Evolutionary conservation across 2,329 filamentous ascomycete genomes (phyloP), one percentile per base, ranked within the genome.

Genomic region (Sporothrix brasiliensis): DNA sequence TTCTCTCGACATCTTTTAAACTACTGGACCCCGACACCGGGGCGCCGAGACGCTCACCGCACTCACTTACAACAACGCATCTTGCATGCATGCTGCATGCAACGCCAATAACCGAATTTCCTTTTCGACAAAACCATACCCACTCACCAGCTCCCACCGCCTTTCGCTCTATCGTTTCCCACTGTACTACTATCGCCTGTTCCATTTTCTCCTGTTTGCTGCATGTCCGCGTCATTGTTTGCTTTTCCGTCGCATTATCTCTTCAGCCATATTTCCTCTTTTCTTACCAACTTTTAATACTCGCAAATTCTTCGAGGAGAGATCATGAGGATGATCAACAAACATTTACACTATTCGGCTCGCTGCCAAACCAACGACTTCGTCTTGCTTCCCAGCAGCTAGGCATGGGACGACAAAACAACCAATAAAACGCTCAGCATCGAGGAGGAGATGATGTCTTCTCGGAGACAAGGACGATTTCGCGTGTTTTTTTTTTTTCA

Each of bases 201-300:
- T 16, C 69, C 27, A 21, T 34, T 44, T 27, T 24, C 61, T 52
- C 39, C 47, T 41, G 49, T 63, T 71, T 68, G 39, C 68, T 47
- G 9, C 47, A 69, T 58, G n/a, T 27, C 34, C 52, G 39, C 44
- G 16, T 52, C 41, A 53, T 56, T 49, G 6, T 41, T 50, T 69
- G 54, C 63, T 34, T 52, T 58, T 67, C n/a, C 50, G 52, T 63
- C 56, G 27, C 69, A 63, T 61, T 70, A 16, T 47, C 44, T 70
- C 53, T 68, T 68, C 60, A 53, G 56, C 44, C 47, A 52, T 65
- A 52, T 56, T 69, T 63, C 68, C 53, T 50, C 39, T 69, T 75
- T 74, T 76, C 77, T 74, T 67, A 63, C 13, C 58, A 27, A 44
- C 72, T 76, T 77, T 79, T 79, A 79, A 79, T 79, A 75, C 73